Conservation (phyloP, 1,139 yeast species). For the Nakaseomyces uthaithaninus region DNA sequence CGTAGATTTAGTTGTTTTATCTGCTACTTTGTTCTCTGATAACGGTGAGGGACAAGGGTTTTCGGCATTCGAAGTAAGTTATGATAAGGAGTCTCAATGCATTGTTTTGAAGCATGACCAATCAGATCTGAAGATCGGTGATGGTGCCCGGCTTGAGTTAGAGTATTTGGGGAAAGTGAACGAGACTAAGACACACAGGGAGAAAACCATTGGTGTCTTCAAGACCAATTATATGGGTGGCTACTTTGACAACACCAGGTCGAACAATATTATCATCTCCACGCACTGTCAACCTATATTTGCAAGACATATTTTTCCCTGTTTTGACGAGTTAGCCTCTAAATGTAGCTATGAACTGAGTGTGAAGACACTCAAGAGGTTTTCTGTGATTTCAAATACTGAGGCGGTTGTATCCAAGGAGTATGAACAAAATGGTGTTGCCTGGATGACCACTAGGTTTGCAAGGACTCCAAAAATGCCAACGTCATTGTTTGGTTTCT, state of each 20-base stretch:
- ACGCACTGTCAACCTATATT: conserved; percentile 66
- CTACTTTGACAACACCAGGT: conserved; percentile 36
- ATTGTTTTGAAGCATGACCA: conserved; percentile 26
- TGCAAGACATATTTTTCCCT: conserved; percentile 55
- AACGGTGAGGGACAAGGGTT: conserved; percentile 18
- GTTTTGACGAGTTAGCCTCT: conserved; percentile 51
- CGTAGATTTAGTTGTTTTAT: conserved; percentile 36
- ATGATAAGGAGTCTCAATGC: conserved; percentile 37
- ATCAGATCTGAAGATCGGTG: conserved; percentile 6
- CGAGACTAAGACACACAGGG: conserved; percentile 47
- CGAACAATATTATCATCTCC: conserved; percentile 46
- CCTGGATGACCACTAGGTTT: conserved; percentile 35
- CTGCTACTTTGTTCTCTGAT: conserved; percentile 21
- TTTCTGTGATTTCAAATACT: conserved; percentile 46
- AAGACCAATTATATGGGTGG: conserved; percentile 53
- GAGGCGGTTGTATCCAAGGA: conserved; percentile 14
- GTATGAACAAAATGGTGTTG: conserved; percentile 17
- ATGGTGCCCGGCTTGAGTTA: conserved; percentile 13
- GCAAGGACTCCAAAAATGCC: conserved; percentile 49
- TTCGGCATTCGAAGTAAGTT: conserved; percentile 31
- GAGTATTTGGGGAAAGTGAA: conserved; percentile 49
- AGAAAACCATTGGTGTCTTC: conserved; percentile 57
- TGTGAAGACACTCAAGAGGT: conserved; percentile 38
- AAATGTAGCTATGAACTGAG: conserved; percentile 46
- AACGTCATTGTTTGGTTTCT: conserved; percentile 57